Conservation (phyloP, 495 filamentous ascomycete genomes). For the Neurospora sp. region DNA sequence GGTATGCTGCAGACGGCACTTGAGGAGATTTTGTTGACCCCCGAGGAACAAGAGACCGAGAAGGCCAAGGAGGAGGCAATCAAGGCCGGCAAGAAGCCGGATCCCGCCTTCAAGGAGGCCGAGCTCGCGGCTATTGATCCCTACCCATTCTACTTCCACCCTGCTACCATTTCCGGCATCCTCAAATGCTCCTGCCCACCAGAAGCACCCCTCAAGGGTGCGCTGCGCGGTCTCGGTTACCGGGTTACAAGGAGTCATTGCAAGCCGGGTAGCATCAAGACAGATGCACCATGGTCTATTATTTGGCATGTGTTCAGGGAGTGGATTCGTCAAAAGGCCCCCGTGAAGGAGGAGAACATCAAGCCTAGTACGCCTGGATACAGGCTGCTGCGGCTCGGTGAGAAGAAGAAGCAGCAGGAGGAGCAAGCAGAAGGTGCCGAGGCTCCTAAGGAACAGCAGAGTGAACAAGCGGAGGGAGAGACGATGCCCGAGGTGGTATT, state of each 20-base stretch:
- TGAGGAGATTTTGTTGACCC: slow-evolving; percentile 49
- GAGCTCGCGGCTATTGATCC: slow-evolving; percentile 51
- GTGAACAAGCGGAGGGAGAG: slow-evolving; percentile 13
- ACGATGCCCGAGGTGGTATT: slow-evolving; percentile 59
- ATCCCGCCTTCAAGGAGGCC: slow-evolving; percentile 26
- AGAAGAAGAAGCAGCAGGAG: slow-evolving; percentile 11
- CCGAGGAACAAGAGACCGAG: slow-evolving; percentile 16
- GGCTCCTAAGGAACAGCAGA: slow-evolving; percentile 9
- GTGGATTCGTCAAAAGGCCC: slow-evolving; percentile 70
- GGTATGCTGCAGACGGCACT: slow-evolving; percentile 86
- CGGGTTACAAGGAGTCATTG: slow-evolving; percentile 72
- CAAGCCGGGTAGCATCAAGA: slow-evolving; percentile 80
- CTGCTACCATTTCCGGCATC: slow-evolving; percentile 57
- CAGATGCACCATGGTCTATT: slow-evolving; percentile 77
- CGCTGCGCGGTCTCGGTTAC: slow-evolving; percentile 70
- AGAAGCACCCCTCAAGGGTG: slow-evolving; percentile 64
- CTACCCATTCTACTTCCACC: slow-evolving; percentile 82
- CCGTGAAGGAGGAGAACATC: slow-evolving; percentile 60
- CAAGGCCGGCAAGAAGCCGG: slow-evolving; percentile 13
- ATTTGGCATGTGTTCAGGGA: slow-evolving; percentile 93
- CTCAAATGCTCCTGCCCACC: slow-evolving; percentile 69
- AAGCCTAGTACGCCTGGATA: slow-evolving; percentile 58
- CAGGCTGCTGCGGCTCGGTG: slow-evolving; percentile 38
- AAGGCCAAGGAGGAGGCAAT: slow-evolving; percentile 1
- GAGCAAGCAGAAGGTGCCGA: slow-evolving; percentile 13